Base-by-base conservation (phyloP, 148 eudicot species). In the Heliamphora exappendiculata region DNA sequence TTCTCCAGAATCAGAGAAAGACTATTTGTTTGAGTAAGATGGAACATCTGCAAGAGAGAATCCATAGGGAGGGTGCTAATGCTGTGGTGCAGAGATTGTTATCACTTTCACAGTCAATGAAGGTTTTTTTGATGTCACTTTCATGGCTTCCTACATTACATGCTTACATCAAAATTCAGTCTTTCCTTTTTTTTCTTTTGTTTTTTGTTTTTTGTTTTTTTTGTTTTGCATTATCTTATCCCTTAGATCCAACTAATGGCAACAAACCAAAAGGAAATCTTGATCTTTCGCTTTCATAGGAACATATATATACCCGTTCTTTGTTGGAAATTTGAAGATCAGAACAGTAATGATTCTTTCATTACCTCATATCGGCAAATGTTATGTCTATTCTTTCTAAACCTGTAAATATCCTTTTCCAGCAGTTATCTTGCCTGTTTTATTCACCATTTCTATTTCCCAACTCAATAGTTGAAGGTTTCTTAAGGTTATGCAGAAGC, bases 1-100 rank as follows among this genome's bases (percentile, higher is more conserved):
- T 81, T 77, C 42, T 74, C 24, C 74, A 86, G 85, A 75, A 54
- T 55, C 79, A 79, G 70, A 66, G 78, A 49, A 84, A 79, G 74
- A 75, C 57, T 66, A 47, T 67, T 73, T 47, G 75, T 36, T 41
- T 73, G 73, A 67, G 67, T 49, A 75, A 81, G 77, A 59, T 81
- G 76, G 77, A 72, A 74, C 73, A 75, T 69, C 69, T 85, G 28
- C 80, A 66, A 45, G 78, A 75, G 74, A 77, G 58, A 65, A 73
- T 79, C 37, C 20, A 67, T 66, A 69, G 77, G 71, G 80, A 80
- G 47, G 77, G 73, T 39, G 59, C 81, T 72, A 42, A 62, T 62
- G 54, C 49, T 66, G 66, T 33, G 22, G 85, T 85, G 42, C 78
- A 74, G 60, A 78, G 60, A 37, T 34, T 87, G 67, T 58, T 69